A percentile compares a stretch with the other conserved stretches of the same genome.
Conservation (phyloP, 257 asterid species). For the Linderniella brevidens region DNA sequence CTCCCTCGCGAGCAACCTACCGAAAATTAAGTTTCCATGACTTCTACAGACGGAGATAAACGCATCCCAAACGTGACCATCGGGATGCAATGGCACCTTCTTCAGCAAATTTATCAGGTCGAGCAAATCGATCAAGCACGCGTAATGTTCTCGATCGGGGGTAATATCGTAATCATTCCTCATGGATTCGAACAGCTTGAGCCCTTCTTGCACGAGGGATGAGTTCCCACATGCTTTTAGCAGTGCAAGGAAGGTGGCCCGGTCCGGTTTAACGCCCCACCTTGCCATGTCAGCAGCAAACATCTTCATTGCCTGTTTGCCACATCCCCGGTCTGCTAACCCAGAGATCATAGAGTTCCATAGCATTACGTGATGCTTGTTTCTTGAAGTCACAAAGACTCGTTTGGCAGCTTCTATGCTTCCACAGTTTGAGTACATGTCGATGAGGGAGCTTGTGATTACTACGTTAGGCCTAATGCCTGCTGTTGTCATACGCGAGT, state of each 20-base stretch:
- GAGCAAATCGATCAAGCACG: constrained; percentile 44
- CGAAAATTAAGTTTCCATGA: constrained; percentile 36
- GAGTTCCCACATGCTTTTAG: constrained; percentile 52
- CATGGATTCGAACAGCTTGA: constrained; percentile 32
- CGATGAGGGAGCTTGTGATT: constrained; percentile 48
- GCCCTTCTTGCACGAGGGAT: constrained; percentile 43
- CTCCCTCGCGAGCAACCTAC: constrained; percentile 28
- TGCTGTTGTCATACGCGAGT: constrained; percentile 29
- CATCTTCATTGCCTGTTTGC: constrained; percentile 30
- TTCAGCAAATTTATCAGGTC: constrained; percentile 29
- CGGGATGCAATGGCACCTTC: constrained; percentile 31
- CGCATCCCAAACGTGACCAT: constrained; percentile 43
- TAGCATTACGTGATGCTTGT: constrained; percentile 31
- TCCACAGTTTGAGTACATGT: constrained; percentile 69
- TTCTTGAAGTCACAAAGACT: constrained; percentile 22
- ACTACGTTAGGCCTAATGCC: constrained; percentile 37
- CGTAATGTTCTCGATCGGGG: constrained; percentile 49
- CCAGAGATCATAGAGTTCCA: constrained; percentile 67
- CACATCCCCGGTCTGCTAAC: constrained; percentile 45
- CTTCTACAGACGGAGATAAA: constrained; percentile 41
- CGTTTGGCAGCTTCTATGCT: constrained; percentile 26
- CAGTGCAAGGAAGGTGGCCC: constrained; percentile 38
- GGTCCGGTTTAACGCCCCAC: constrained; percentile 38
- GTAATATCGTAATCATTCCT: constrained; percentile 16
- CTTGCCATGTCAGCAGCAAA: constrained; percentile 30